Percentiles rank a stretch among this genome's conserved stretches.
Conservation (phyloP, 1,284 basidiomycete genomes). For the Trametes polyzona region DNA sequence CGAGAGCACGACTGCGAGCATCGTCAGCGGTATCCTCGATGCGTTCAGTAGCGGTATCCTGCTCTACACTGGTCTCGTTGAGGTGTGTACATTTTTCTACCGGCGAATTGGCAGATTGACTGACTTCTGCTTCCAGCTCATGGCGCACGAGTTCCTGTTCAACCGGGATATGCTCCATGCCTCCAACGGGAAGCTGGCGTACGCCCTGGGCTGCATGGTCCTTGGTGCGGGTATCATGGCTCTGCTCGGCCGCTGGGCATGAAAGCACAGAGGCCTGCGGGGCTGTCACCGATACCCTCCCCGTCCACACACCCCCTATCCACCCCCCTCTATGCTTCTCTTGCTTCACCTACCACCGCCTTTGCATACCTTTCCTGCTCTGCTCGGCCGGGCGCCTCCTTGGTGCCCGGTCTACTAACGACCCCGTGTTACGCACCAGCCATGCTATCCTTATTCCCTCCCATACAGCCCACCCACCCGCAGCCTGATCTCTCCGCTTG, state of each 20-base stretch:
- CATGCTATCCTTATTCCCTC: constrained; percentile 13
- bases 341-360: neutral
- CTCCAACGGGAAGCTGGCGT: constrained; percentile 65
- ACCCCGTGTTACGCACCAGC: too few relatives aligned
- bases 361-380: neutral
- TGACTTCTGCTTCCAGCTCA: constrained; percentile 51
- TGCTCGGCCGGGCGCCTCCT: too few relatives aligned
- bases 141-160: constrained; percentile 93
- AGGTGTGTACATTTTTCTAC: constrained; percentile 50
- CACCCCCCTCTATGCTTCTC: neutral
- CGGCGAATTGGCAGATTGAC: neutral
- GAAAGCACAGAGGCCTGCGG: too few relatives aligned
- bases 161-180: constrained; percentile 81
- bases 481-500: too few relatives aligned
- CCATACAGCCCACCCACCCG: too few relatives aligned
- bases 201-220: constrained; percentile 75
- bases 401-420: too few relatives aligned
- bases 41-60: constrained; percentile 88
- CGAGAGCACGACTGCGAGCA: constrained; percentile 69
- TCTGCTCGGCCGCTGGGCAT: constrained; percentile 86
- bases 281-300: too few relatives aligned
- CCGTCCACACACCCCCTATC: neutral
- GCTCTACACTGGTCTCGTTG: constrained; percentile 90
- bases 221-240: constrained; percentile 84
- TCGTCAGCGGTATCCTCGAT: constrained; percentile 86